Percentiles rank a stretch among this genome's conserved stretches.
phyloP scores from a whole-genome alignment of 495 filamentous ascomycete species.

The Penicillium tannophilum region DNA sequence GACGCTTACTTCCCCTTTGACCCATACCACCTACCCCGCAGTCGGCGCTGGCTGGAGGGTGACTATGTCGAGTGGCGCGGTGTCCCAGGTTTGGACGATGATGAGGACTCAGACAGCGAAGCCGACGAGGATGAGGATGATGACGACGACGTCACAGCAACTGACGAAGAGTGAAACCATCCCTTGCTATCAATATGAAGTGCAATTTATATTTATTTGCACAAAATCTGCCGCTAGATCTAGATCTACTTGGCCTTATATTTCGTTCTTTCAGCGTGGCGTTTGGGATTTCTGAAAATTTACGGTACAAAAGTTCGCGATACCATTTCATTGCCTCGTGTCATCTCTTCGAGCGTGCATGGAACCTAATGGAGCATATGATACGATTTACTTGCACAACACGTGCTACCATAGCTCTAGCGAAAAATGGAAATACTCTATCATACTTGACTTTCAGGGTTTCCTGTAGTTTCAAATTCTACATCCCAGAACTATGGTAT shows the following conservation, averaged over 20 bases:
- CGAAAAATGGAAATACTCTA: constrained; percentile 18
- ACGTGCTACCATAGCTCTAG: constrained; percentile 11
- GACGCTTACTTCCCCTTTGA: constrained; percentile 98
- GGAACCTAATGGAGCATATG: constrained; percentile 5
- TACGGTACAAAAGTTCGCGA: constrained; percentile 23
- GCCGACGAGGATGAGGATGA: constrained; percentile 35
- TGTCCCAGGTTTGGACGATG: constrained; percentile 70
- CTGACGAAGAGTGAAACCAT: constrained; percentile 38
- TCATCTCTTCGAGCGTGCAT: constrained; percentile 18
- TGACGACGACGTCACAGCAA: constrained; percentile 36
- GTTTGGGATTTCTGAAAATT: constrained; percentile 18
- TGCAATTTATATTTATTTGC: constrained; percentile 3
- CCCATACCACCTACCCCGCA: constrained; percentile 84
- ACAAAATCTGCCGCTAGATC: constrained; percentile 1
- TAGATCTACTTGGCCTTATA: constrained; percentile 10
- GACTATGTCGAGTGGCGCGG: constrained; percentile 86
- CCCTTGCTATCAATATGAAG: not conserved
- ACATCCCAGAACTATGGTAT: no score
- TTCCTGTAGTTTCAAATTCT: not conserved
- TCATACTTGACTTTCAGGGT: constrained; percentile 1
- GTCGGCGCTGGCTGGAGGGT: constrained; percentile 79
- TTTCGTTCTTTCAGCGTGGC: constrained; percentile 29
- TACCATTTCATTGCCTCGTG: constrained; percentile 24
- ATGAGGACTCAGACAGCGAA: constrained; percentile 54
- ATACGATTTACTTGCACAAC: constrained; percentile 7